Evolutionary conservation across 78 protist species (phyloP), one percentile per base, ranked within the genome.

Genomic region (Dictyostelium brefeldianum): DNA sequence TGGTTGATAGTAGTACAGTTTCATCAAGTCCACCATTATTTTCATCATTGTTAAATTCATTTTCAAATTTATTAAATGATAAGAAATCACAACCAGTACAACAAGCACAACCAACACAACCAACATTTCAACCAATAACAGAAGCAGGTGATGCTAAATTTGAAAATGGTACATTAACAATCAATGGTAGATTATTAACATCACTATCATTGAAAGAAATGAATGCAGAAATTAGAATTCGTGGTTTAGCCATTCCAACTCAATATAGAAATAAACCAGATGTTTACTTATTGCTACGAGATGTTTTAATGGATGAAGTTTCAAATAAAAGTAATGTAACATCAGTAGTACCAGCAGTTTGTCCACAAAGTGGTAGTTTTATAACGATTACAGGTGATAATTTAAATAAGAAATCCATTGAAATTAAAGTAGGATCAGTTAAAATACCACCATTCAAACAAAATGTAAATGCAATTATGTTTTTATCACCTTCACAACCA

Each of bases 271-370:
- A 36, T 11, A 62, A 62, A 25, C 70, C 70, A 22, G 70, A 62
- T 25, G 70, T 62, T 25, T 62, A 62, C 27, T 22, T 62, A 62
- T 62, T 62, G 12, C 36, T 62, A 22, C n/a, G 25, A 17, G 70
- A 62, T 62, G 27, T 62, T 62, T 62, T 62, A 62, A 62, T 11
- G 14, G 75, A 67, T 31, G 43, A 25, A 31, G 31, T 67, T 31
- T 3, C 27, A 29, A 62, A 70, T 36, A 73, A 31, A 11, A 67
- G 80, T 25, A 41, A n/a, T 1, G 56, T 83, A 5, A 31, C 78
- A 8, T 87, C 93, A 0, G 93, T 87, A 1, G 93, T 36, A 25
- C 93, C 93, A 1, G 93, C 93, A 2, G 59, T 87, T 20, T 74
- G 83, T 31, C 80, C 93, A 11, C 47, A 57, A 17, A 27, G 31